Evolutionary conservation across 2,329 filamentous ascomycete species (phyloP).

Genomic region (Alternaria metachromatica): DNA sequence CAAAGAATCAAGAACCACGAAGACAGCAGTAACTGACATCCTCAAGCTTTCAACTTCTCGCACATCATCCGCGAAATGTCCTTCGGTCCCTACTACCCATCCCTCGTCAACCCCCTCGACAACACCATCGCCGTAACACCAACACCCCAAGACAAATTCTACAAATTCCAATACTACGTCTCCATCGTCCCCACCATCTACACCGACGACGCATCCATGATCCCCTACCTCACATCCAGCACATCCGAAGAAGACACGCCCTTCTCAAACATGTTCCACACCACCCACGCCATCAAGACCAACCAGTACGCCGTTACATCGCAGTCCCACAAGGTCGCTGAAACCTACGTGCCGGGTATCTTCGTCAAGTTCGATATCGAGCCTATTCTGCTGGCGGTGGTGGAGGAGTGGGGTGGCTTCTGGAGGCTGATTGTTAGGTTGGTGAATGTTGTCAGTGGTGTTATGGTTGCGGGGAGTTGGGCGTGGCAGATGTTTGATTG

Average conservation of each 20-base stretch:
- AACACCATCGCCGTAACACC: slow-evolving; percentile 88
- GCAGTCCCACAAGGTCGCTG: slow-evolving; percentile 74
- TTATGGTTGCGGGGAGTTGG: slow-evolving; percentile 94
- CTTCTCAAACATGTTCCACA: slow-evolving; percentile 45
- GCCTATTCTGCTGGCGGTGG: slow-evolving; percentile 85
- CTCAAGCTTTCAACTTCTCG: slow-evolving; percentile 90
- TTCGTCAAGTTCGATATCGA: slow-evolving; percentile 99
- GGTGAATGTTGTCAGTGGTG: slow-evolving; percentile 88
- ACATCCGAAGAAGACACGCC: slow-evolving; percentile 41
- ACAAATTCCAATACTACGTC: slow-evolving; percentile 98
- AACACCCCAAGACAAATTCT: slow-evolving; percentile 75
- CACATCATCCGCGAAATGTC: slow-evolving; percentile 96
- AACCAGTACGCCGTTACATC: slow-evolving; percentile 99
- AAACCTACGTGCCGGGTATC: slow-evolving; percentile 79
- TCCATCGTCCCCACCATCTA: slow-evolving; percentile 95
- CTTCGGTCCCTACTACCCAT: slow-evolving; percentile 96
- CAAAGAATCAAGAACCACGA: not conserved
- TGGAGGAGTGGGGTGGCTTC: slow-evolving; percentile 78
- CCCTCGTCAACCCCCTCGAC: slow-evolving; percentile 91
- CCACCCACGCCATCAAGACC: slow-evolving; percentile 73
- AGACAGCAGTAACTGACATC: slow-evolving; percentile 8
- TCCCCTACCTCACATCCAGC: slow-evolving; percentile 54
- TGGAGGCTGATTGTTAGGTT: slow-evolving; percentile 79
- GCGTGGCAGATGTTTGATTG: slow-evolving; percentile 85
- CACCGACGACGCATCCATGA: slow-evolving; percentile 59